Evolutionary conservation across 2,329 filamentous ascomycete species (phyloP), one percentile per base, ranked within the genome.

Genomic region (Knoxdaviesia capensis): DNA sequence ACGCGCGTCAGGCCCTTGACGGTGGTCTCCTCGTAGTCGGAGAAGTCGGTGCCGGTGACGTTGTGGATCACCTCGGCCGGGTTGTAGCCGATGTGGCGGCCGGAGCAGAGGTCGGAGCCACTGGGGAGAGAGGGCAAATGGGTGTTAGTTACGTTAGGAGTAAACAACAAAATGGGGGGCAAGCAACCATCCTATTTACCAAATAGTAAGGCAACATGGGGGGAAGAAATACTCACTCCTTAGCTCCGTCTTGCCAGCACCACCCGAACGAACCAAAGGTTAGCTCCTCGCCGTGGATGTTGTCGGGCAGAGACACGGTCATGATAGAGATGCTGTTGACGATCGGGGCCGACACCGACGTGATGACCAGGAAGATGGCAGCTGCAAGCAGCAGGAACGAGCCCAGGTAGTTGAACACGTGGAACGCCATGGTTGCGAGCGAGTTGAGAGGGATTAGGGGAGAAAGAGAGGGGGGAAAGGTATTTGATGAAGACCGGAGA

Each of bases 221-320:
- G 31, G n/a, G 31, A 36, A 31, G 30, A 7, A 45, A 11, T 7
- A 45, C 54, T 48, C 50, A 58, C 49, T 49, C 48, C 39, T 48
- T 38, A 30, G 40, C 44, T 6, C 42, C 48, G 36, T 52, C 50
- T 28, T 52, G 46, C 32, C 58, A 48, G 52, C 74, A 79, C 53
- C 66, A 71, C 6, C 74, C 74, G 56, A 76, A 77, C 0, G 69
- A 71, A 38, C 74, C 74, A 54, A 73, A 75, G 3, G 59, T 62
- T 33, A 75, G 54, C 7, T 62, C 51, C 30, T 57, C 52, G 5
- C 48, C 53, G 28, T 49, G 45, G 7, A 53, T 55, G 30, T 52
- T 48, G 47, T 61, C 59, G 37, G 54, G 54, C 20, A 75, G 57
- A 40, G 62, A 56, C 45, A 78, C 63, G 44, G 62, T 65, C 43